Evolutionary conservation across 495 filamentous ascomycete species (phyloP).

Genomic region (Xylaria sp.): DNA sequence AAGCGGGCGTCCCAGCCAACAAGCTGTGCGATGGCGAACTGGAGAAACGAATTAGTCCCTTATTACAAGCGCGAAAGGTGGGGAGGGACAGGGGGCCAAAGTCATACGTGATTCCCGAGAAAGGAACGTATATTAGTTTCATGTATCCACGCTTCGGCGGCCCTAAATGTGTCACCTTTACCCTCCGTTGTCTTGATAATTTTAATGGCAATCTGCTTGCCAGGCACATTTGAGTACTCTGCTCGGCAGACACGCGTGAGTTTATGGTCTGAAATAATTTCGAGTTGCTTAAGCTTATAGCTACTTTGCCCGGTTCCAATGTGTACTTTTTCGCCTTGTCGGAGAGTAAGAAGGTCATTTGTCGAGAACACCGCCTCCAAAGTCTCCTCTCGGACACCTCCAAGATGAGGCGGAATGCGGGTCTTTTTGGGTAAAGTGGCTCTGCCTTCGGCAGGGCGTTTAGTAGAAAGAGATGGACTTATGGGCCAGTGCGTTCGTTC

Average conservation of each 20-base stretch:
- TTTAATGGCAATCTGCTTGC: neutral
- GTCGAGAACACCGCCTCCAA: neutral
- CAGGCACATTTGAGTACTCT: neutral
- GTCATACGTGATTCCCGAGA: conserved; percentile 11
- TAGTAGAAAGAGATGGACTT: neutral
- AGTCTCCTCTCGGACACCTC: neutral
- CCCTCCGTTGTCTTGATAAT: conserved; percentile 1
- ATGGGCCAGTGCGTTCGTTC: neutral
- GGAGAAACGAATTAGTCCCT: neutral
- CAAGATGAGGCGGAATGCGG: neutral
- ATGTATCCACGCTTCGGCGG: conserved; percentile 10
- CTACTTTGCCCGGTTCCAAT: neutral
- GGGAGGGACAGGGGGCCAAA: neutral
- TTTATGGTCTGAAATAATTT: neutral
- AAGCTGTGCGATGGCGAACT: neutral
- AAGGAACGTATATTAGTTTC: conserved; percentile 6
- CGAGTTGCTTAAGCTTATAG: neutral
- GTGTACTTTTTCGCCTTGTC: neutral
- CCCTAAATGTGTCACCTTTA: conserved; percentile 3
- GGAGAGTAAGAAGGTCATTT: conserved; percentile 12
- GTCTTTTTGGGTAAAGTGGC: neutral
- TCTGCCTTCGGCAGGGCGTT: neutral
- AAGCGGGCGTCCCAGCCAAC: conserved; percentile 19
- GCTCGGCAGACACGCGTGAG: neutral
- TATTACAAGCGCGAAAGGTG: neutral